These are phyloP conservation scores for Penicillium nucicola DNA, from an alignment of 495 filamentous ascomycete species.

Conservation along the genomic window DNA sequence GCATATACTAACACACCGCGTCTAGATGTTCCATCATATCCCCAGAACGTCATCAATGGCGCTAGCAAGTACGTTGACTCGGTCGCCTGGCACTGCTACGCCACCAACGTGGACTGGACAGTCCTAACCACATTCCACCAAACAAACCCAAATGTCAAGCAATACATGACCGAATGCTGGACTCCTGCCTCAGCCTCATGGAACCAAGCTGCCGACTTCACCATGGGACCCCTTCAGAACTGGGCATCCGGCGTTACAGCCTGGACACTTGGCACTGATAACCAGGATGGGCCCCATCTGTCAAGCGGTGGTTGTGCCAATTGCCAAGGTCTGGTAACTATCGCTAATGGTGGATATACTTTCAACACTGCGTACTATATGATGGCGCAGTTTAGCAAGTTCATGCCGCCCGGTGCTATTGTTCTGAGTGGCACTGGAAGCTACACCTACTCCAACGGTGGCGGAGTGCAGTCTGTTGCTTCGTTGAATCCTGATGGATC, in stretches of 20 bases:
- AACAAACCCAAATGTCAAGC: conserved; percentile 38
- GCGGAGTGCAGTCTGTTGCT: conserved; percentile 48
- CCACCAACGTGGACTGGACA: conserved; percentile 43
- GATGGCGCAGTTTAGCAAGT: conserved; percentile 56
- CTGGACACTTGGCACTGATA: conserved; percentile 53
- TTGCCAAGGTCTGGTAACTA: conserved; percentile 49
- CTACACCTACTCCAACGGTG: conserved; percentile 42
- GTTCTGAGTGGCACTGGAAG: conserved; percentile 45
- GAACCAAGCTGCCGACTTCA: conserved; percentile 51
- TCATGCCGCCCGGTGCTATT: conserved; percentile 49
- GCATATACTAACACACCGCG: not conserved
- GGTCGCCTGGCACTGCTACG: conserved; percentile 59
- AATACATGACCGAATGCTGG: conserved; percentile 63
- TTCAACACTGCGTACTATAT: conserved; percentile 53
- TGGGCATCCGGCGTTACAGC: conserved; percentile 51
- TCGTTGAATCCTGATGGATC: conserved; percentile 50
- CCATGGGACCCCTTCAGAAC: conserved; percentile 55
- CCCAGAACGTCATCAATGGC: conserved; percentile 43
- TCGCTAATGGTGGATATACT: conserved; percentile 42
- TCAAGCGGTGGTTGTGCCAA: conserved; percentile 42
- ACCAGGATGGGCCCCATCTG: conserved; percentile 51
- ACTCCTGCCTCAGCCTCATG: conserved; percentile 42
- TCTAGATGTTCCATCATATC: conserved; percentile 39
- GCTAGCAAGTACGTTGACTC: conserved; percentile 43
- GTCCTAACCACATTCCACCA: conserved; percentile 49